Evolutionary conservation across 495 filamentous ascomycete species (phyloP), one percentile per base, ranked within the genome.

Genomic region (Thermothielavioides terrestris): DNA sequence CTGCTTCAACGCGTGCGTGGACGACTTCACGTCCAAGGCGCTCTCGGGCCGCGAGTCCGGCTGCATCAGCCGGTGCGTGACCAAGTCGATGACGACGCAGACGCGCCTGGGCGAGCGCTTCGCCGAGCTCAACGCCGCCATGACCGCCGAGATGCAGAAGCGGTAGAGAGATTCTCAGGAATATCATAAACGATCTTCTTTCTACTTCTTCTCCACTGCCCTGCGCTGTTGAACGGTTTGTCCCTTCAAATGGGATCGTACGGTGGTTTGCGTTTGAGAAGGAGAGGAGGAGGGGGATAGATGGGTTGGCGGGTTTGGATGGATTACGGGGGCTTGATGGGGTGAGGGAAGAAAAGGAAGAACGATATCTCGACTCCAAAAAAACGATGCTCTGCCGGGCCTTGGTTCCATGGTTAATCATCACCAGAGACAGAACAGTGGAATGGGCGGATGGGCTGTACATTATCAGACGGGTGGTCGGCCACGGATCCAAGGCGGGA

Each of bases 11-110:
- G 83, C 92, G 72, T 99, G 92, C 73, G 81, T 97, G 68, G 91
- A 88, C 67, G 91, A 96, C 75, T 99, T 99, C 79, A 94, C 89
- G 63, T 92, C 87, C 75, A 96, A 96, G 74, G 87, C 88, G 6
- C 79, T 99, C 27, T 80, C 83, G 46, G 73, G 79, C 53, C 83
- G 86, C 56, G 92, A 99, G 69, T 85, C 89, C 62, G 79, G 84
- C 58, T 97, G 94, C 70, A 79, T 95, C 51, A 81, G 85, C 73
- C 84, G 88, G 55, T 99, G 94, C 67, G 89, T 96, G 20, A 84
- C 91, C 69, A 98, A 98, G 77, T 85, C 86, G 66, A 79, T 96
- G 69, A 91, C 94, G 65, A 79, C 83, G 45, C 85, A 85, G 30
- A 84, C 89, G 59, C 81, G 92, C 25, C 71, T 97, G 46, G 85